Percentiles rank a stretch among this genome's conserved stretches.
Conservation (phyloP, 192 early-diverging fungal genomes). For the Chytriomyces confervae region DNA sequence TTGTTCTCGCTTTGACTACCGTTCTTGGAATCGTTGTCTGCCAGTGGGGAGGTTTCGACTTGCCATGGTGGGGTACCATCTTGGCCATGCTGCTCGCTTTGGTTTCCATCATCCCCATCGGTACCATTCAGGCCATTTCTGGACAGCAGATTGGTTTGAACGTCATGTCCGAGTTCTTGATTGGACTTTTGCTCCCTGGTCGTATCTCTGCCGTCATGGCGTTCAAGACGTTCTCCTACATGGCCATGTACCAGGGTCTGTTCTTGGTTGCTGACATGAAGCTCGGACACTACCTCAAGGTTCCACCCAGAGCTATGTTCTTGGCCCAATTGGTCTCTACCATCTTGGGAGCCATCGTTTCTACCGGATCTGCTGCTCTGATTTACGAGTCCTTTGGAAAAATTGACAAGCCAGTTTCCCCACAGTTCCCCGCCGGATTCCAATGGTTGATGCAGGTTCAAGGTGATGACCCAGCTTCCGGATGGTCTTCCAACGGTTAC, state of each 20-base stretch:
- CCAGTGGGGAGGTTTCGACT: slow-evolving; percentile 54
- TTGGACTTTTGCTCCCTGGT: slow-evolving; percentile 80
- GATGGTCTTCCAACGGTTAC: slow-evolving; percentile 38
- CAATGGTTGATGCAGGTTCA: background rate
- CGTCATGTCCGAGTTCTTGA: slow-evolving; percentile 84
- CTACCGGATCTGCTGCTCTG: background rate
- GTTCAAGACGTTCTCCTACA: slow-evolving; percentile 87
- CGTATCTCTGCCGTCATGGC: slow-evolving; percentile 81
- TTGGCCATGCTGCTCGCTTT: slow-evolving; percentile 30
- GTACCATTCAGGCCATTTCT: slow-evolving; percentile 79
- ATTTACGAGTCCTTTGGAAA: slow-evolving; percentile 7
- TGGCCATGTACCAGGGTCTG: slow-evolving; percentile 77
- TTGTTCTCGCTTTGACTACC: slow-evolving; percentile 51
- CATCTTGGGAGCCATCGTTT: slow-evolving; percentile 20
- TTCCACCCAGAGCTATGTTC: slow-evolving; percentile 68
- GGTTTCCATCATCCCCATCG: slow-evolving; percentile 58
- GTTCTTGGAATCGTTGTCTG: slow-evolving; percentile 41
- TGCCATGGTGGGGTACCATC: slow-evolving; percentile 75
- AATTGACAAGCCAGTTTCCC: too few species aligned
- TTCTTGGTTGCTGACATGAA: slow-evolving; percentile 76
- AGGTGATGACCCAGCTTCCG: background rate
- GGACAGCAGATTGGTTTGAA: slow-evolving; percentile 83
- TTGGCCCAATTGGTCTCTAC: slow-evolving; percentile 57
- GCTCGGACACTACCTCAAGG: slow-evolving; percentile 78
- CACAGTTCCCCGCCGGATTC: too few species aligned